Base-by-base conservation (phyloP, 768 basidiomycete species). In the Xerocomus brunneocitrinus region DNA sequence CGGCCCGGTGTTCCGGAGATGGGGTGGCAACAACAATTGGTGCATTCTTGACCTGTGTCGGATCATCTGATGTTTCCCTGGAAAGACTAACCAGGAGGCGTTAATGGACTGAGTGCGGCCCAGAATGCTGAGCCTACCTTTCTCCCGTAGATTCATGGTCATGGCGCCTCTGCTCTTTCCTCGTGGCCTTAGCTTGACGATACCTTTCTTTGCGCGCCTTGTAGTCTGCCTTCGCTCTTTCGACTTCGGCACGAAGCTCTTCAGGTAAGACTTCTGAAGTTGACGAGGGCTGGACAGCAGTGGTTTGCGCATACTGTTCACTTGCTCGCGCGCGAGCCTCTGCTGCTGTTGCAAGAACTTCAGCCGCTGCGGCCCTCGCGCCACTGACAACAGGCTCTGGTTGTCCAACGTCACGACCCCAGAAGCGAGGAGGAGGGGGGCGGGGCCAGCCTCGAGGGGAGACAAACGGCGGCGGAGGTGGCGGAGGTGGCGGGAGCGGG, bases 131-230 rank as follows among this genome's bases (percentile, higher is more conserved):
- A 32, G 14, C 59, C 22, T 48, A 71, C 69, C 66, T 73, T 40
- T 64, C 72, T 28, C 35, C 56, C 19, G 60, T 47, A 34, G 62
- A 60, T 39, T 55, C 61, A 8, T 61, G 59, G 7, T 50, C 57
- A 28, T 45, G 57, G 30, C 52, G 53, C 42, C 59, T 62, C 44
- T 70, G 71, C 50, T 68, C 69, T 52, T 66, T 75, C 52, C 74
- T 78, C 25, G 72, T 71, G 45, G 82, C 80, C 49, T 81, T 77
- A 49, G 83, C 80, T 58, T 71, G 71, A 28, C 86, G 79, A 60
- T 89, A 88, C 24, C 73, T 74, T 60, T 87, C 86, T 62, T 91
- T 91, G 67, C 83, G 79, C 1, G 74, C 75, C 68, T 81, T 86
- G 67, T 91, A 91, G 24, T 71, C 69, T 27, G 73, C 74, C 59